Conservation (phyloP, 1,284 basidiomycete species). For the Trichosporon coremiiforme region DNA sequence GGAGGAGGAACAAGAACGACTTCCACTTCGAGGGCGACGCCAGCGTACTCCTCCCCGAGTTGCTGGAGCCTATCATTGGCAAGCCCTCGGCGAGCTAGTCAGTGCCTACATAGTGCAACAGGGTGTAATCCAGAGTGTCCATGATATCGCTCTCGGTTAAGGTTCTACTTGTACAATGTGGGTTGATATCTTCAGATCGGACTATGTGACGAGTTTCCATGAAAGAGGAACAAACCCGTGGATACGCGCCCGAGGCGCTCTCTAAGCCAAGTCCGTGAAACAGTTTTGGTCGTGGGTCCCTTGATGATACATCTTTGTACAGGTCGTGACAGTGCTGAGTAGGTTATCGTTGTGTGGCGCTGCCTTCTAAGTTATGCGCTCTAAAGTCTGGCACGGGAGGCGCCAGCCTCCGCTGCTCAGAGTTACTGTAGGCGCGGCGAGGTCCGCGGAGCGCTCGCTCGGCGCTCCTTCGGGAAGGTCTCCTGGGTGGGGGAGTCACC, state of each 20-base stretch:
- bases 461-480: not conserved
- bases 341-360: not conserved
- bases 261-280: not conserved
- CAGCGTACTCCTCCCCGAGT: slow-evolving; percentile 20
- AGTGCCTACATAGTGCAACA: too few relatives aligned
- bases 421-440: not conserved
- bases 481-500: not conserved
- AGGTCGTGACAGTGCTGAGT: not conserved
- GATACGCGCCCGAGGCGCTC: too few relatives aligned
- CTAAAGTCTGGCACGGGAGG: too few relatives aligned
- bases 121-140: slow-evolving; percentile 3
- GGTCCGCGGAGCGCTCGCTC: not conserved
- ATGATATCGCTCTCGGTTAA: not conserved
- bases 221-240: not conserved
- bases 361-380: not conserved
- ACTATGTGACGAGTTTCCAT: not conserved
- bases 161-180: slow-evolving; percentile 6
- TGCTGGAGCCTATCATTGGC: slow-evolving; percentile 25
- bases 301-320: not conserved
- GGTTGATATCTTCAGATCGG: not conserved
- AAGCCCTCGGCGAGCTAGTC: too few relatives aligned
- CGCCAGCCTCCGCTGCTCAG: too few relatives aligned
- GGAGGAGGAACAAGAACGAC: slow-evolving; percentile 17
- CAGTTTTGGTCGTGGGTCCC: not conserved
- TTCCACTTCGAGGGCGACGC: slow-evolving; percentile 28